A percentile compares a stretch with the other conserved stretches of the same genome.
Evolutionary conservation across 1,284 basidiomycete species (phyloP).

Genomic region (Malassezia restricta): DNA sequence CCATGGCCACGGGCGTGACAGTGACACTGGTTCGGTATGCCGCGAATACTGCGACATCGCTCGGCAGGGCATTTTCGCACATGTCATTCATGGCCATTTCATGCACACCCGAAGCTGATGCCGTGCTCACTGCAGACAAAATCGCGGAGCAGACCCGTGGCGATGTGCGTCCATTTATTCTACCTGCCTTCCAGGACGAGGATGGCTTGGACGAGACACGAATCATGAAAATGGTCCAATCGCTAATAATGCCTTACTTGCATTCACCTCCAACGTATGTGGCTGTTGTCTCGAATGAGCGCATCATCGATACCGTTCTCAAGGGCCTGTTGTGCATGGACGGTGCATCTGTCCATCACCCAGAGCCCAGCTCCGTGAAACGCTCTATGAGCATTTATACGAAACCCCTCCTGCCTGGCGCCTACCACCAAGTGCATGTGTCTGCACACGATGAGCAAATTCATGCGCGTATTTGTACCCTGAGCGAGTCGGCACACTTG

Average conservation of each 20-base stretch:
- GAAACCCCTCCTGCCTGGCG: neutral
- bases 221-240: neutral
- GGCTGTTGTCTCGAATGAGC: neutral
- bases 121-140: neutral
- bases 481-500: slow-evolving; percentile 9
- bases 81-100: neutral
- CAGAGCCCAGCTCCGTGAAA: neutral
- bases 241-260: neutral
- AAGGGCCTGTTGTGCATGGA: slow-evolving; percentile 5
- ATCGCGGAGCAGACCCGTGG: neutral
- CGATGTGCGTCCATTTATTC: neutral
- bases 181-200: neutral
- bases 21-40: no score
- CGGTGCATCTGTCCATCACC: neutral
- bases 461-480: slow-evolving; percentile 3
- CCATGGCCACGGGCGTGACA: no score
- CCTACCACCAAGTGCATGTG: slow-evolving; percentile 7
- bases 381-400: neutral
- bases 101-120: neutral
- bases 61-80: no score
- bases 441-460: neutral
- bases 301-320: slow-evolving; percentile 2
- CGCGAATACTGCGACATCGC: no score
- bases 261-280: neutral
- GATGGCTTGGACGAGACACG: neutral